Percentiles rank a stretch among this genome's conserved stretches.
phyloP scores from a whole-genome alignment of 2,329 filamentous ascomycete species.

The Pyrenophora tritici-repentis region DNA sequence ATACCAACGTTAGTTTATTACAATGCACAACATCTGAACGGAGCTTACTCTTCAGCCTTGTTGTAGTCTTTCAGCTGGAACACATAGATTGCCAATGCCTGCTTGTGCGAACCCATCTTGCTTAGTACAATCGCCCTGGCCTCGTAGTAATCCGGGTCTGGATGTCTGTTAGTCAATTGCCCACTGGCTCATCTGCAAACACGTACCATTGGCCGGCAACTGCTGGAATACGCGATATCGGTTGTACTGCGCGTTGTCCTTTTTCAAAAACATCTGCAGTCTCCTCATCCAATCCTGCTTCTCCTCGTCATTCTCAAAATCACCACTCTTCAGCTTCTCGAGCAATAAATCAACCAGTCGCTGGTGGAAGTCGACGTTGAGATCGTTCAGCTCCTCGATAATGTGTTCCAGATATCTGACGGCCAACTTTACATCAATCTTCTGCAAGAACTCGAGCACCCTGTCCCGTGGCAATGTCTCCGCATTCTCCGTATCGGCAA shows the following conservation, averaged over 20 bases:
- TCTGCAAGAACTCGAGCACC: conserved; percentile 74
- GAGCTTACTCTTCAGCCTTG: conserved; percentile 83
- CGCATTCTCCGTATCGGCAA: conserved; percentile 92
- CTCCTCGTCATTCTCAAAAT: conserved; percentile 43
- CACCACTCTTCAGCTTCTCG: conserved; percentile 53
- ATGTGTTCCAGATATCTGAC: conserved; percentile 88
- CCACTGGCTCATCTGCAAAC: neutral
- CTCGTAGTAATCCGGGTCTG: conserved; percentile 86
- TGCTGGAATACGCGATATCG: conserved; percentile 75
- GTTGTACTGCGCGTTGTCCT: conserved; percentile 76
- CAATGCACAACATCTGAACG: too few species aligned
- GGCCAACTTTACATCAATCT: conserved; percentile 72
- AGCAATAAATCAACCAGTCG: conserved; percentile 75
- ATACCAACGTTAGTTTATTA: conserved; percentile 53
- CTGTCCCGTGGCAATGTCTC: conserved; percentile 80
- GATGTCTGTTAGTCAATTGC: conserved; percentile 3
- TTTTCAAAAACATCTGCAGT: conserved; percentile 74
- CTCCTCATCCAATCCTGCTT: conserved; percentile 61
- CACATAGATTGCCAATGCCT: conserved; percentile 96
- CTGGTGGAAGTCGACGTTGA: conserved; percentile 86
- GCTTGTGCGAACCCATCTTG: conserved; percentile 93
- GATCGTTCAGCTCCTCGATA: conserved; percentile 82
- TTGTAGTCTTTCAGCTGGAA: conserved; percentile 86
- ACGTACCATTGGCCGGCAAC: conserved; percentile 77
- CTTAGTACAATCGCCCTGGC: conserved; percentile 87